Evolutionary conservation across 1,139 yeast species (phyloP).

Genomic region (Trichomonascaceae sp.): DNA sequence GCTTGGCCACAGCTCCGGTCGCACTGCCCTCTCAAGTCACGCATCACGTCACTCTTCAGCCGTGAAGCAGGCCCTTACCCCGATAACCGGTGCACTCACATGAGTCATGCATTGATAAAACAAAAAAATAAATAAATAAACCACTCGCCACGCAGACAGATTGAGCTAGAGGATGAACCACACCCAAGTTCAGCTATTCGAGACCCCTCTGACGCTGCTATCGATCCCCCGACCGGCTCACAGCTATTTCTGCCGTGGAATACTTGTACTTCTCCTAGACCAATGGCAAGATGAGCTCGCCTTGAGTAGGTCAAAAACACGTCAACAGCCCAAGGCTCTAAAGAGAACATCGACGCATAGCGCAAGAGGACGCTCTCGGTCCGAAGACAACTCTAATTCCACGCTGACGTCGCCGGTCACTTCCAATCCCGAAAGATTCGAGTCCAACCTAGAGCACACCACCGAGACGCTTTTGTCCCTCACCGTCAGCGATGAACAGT

Average conservation of each 20-base stretch:
- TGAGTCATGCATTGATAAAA: too few species aligned
- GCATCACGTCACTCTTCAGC: too few species aligned
- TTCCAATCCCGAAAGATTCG: constrained; percentile 5
- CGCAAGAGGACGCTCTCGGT: constrained; percentile 1
- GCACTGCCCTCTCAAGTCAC: too few species aligned
- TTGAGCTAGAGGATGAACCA: constrained; percentile 3
- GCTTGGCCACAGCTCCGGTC: too few species aligned
- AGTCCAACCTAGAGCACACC: constrained; percentile 9
- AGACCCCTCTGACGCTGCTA: constrained; percentile 18
- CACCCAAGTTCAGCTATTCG: constrained; percentile 18
- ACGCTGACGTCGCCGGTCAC: constrained; percentile 1
- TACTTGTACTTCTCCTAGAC: constrained; percentile 18
- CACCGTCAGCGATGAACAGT: constrained; percentile 10
- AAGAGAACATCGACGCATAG: neutral
- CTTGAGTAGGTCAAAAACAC: too few species aligned
- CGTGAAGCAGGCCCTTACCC: too few species aligned
- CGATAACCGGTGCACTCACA: too few species aligned
- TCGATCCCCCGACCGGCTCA: constrained; percentile 20
- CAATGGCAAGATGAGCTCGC: constrained; percentile 15
- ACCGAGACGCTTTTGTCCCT: constrained; percentile 5
- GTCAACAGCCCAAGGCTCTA: neutral
- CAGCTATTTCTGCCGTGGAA: constrained; percentile 18
- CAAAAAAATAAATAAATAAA: too few species aligned
- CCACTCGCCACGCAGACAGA: too few species aligned
- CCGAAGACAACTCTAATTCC: constrained; percentile 1